phyloP scores from a whole-genome alignment of 2,329 filamentous ascomycete species.

The Malbranchea cinnamomea region DNA sequence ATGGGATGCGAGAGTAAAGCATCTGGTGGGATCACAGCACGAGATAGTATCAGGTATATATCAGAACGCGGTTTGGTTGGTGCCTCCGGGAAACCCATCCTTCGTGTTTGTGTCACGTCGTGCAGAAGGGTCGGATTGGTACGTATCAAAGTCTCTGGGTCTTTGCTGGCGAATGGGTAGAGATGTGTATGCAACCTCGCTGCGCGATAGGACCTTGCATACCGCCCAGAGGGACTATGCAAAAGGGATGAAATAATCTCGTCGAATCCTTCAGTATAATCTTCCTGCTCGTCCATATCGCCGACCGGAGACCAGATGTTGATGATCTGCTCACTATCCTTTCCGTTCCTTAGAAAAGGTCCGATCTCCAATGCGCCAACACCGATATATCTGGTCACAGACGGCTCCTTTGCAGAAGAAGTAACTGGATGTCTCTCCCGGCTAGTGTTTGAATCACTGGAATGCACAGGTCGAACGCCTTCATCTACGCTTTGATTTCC shows the following conservation, averaged over 20 bases:
- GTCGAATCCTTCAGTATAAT: slow-evolving; percentile 53
- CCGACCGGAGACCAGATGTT: slow-evolving; percentile 58
- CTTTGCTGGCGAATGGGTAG: slow-evolving; percentile 59
- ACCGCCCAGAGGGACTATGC: slow-evolving; percentile 56
- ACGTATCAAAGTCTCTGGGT: slow-evolving; percentile 68
- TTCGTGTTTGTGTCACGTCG: slow-evolving; percentile 63
- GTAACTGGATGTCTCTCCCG: slow-evolving; percentile 15
- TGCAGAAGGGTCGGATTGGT: slow-evolving; percentile 78
- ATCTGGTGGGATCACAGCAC: slow-evolving; percentile 59
- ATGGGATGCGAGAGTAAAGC: slow-evolving; percentile 53
- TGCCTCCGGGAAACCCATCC: slow-evolving; percentile 87
- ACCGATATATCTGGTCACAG: slow-evolving; percentile 54
- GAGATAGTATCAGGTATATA: slow-evolving; percentile 78
- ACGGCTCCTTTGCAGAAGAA: slow-evolving; percentile 19
- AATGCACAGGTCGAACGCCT: slow-evolving; percentile 16
- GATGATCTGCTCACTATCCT: slow-evolving; percentile 61
- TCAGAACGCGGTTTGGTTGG: slow-evolving; percentile 80
- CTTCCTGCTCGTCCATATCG: slow-evolving; percentile 41
- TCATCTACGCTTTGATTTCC: slow-evolving; percentile 15
- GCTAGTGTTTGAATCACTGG: slow-evolving; percentile 17
- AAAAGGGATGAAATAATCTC: slow-evolving; percentile 59
- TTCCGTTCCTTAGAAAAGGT: slow-evolving; percentile 52
- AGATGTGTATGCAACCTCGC: slow-evolving; percentile 69
- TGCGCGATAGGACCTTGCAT: slow-evolving; percentile 55
- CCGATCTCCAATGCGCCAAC: slow-evolving; percentile 67